Conservation (phyloP, 768 basidiomycete species). For the Gautieria morchelliformis region DNA sequence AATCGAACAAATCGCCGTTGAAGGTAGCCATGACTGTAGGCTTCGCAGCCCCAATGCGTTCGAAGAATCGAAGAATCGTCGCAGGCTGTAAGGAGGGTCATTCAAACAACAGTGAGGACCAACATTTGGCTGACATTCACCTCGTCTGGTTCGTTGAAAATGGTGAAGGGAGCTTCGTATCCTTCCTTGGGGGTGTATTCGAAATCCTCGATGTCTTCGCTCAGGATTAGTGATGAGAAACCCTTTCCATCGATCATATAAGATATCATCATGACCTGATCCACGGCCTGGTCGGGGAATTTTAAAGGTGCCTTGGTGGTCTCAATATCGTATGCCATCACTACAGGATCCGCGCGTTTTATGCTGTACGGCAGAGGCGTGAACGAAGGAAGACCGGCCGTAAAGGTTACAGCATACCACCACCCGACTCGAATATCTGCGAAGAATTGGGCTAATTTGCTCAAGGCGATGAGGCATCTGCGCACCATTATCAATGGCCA, state of each 20-base stretch:
- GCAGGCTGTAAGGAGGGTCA: constrained; percentile 47
- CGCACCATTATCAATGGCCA: too few species aligned
- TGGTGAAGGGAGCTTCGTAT: constrained; percentile 90
- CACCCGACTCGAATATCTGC: too few species aligned
- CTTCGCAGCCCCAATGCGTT: constrained; percentile 85
- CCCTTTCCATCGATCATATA: constrained; percentile 99
- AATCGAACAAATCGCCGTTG: constrained; percentile 99
- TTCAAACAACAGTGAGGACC: background rate
- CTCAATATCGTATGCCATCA: too few species aligned
- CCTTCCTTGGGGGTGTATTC: constrained; percentile 99
- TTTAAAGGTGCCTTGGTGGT: too few species aligned
- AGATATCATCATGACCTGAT: constrained; percentile 99
- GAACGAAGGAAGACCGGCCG: too few species aligned
- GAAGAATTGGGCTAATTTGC: too few species aligned
- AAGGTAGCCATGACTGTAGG: constrained; percentile 98
- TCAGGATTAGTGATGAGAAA: constrained; percentile 88
- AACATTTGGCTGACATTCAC: constrained; percentile 28
- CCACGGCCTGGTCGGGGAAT: too few species aligned
- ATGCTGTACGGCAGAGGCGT: constrained; percentile 70
- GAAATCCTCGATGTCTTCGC: constrained; percentile 96
- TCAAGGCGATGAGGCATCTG: too few species aligned
- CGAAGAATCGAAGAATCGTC: constrained; percentile 80
- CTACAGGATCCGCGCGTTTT: too few species aligned
- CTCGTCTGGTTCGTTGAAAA: constrained; percentile 93
- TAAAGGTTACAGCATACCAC: too few species aligned